Base-by-base conservation (phyloP, 2,329 filamentous ascomycete genomes). In the Epichloe sylvatica region DNA sequence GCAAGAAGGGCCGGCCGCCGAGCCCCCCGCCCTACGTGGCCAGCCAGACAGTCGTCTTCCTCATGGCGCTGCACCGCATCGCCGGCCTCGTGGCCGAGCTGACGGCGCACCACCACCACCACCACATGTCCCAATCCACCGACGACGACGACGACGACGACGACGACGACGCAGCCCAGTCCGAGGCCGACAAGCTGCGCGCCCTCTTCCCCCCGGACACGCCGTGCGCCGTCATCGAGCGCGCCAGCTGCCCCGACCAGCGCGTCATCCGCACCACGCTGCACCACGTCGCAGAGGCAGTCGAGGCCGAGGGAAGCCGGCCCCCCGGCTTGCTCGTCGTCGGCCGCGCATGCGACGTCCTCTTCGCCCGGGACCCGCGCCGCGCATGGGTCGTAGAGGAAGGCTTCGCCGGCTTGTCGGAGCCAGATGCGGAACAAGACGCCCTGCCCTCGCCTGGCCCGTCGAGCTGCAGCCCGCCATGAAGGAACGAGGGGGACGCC, bases 51-150 rank as follows among this genome's bases (percentile, higher is more conserved):
- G 86, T 92, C 1, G 86, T 98, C 4, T 95, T 97, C 56, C 70
- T 98, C 45, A 98, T 98, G 92, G 88, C 88, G 4, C 70, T 98
- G 54, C 92, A 98, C 67, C 78, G 92, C 47, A 81, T 98, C 15
- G 70, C 69, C 3, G 84, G 80, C 0, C 70, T 98, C 1, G 76
- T 96, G 0, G 72, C 74, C 6, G 85, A 86, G 59, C 70, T 98
- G 52, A 84, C 79, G 17, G 17, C 17, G 17, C 0, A 64, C 62
- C 64, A 68, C 11, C 23, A 25, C 23, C 19, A 19, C 19, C 21
- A 21, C 21, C 17, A 17, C 17, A 17, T 17, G 17, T 17, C 17
- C 17, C 17, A 17, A 17, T 17, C 17, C 17, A 17, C 17, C 17
- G 17, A 17, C 17, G 17, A 17, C 17, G 17, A 17, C 17, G 17